Evolutionary conservation across 2,329 filamentous ascomycete species (phyloP).

Genomic region (Alternaria panax): DNA sequence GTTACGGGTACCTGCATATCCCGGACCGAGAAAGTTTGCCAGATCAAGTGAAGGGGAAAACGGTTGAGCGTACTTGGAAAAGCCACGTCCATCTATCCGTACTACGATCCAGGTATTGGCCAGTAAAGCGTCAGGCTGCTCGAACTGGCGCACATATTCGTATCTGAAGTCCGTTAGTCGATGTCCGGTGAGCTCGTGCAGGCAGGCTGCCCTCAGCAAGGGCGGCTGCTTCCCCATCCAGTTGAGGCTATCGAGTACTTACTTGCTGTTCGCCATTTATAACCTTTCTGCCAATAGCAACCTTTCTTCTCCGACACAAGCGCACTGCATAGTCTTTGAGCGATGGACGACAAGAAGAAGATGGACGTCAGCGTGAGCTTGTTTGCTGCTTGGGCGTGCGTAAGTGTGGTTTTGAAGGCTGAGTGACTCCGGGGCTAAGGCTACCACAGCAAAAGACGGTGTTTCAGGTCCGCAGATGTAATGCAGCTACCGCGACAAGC

Average conservation of each 20-base stretch:
- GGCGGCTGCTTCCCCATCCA: constrained; percentile 15
- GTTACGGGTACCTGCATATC: constrained; percentile 30
- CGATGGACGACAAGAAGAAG: constrained; percentile 1
- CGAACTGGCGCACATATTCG: constrained; percentile 91
- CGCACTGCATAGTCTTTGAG: constrained; percentile 27
- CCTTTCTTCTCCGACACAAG: constrained; percentile 3
- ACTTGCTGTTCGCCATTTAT: constrained; percentile 39
- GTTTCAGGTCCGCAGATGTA: constrained; percentile 29
- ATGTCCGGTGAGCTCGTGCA: constrained; percentile 12
- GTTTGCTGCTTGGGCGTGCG: constrained; percentile 15
- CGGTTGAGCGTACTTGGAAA: constrained; percentile 74
- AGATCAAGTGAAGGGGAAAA: constrained; percentile 7
- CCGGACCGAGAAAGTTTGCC: constrained; percentile 8
- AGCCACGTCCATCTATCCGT: constrained; percentile 90
- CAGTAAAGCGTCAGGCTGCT: constrained; percentile 79
- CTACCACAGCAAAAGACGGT: constrained; percentile 21
- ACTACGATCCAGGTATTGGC: constrained; percentile 97
- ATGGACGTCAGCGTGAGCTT: constrained; percentile 12
- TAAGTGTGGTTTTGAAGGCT: constrained; percentile 26
- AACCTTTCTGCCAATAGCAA: not conserved
- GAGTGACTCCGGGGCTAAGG: constrained; percentile 13
- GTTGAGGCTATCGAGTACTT: constrained; percentile 14
- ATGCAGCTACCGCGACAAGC: constrained; percentile 26
- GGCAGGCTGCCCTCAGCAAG: not conserved
- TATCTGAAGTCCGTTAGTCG: constrained; percentile 66